phyloP scores from a whole-genome alignment of 345 rosid genomes.

The Turnera subulata region DNA sequence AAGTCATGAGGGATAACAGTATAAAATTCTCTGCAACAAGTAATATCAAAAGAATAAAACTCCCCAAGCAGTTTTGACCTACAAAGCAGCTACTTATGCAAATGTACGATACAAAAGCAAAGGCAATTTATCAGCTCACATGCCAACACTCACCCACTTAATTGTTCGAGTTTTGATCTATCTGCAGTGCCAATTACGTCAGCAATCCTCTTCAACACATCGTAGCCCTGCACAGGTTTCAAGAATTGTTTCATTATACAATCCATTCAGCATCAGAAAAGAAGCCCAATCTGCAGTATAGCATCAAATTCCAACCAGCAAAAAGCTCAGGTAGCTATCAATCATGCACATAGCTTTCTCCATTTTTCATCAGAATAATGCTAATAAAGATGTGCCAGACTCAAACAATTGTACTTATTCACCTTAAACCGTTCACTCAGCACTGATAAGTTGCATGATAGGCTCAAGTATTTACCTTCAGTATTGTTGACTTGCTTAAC shows the following conservation, averaged over 20 bases:
- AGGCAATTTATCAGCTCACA: neutral
- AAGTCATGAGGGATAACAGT: constrained; percentile 87
- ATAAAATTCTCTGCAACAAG: constrained; percentile 74
- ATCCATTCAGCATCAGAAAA: neutral
- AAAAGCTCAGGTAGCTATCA: neutral
- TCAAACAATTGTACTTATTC: neutral
- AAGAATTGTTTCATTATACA: constrained; percentile 8
- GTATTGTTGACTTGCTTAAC: constrained; percentile 74
- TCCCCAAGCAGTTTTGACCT: neutral
- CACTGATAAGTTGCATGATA: neutral
- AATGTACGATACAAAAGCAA: neutral
- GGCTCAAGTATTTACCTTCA: constrained; percentile 33
- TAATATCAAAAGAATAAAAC: constrained; percentile 7
- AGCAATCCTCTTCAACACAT: constrained; percentile 69
- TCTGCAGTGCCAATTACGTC: constrained; percentile 45
- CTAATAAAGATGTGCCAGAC: neutral
- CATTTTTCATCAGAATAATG: neutral
- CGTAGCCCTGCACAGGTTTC: constrained; percentile 60
- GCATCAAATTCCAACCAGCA: neutral
- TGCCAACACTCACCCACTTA: constrained; percentile 60
- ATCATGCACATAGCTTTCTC: neutral
- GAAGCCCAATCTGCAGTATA: constrained; percentile 4
- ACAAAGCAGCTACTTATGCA: neutral
- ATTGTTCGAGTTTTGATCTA: constrained; percentile 55
- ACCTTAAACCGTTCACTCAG: too few relatives aligned